Conservation (phyloP, 2,329 filamentous ascomycete species). For the Paraphaeosphaeria minitans region DNA sequence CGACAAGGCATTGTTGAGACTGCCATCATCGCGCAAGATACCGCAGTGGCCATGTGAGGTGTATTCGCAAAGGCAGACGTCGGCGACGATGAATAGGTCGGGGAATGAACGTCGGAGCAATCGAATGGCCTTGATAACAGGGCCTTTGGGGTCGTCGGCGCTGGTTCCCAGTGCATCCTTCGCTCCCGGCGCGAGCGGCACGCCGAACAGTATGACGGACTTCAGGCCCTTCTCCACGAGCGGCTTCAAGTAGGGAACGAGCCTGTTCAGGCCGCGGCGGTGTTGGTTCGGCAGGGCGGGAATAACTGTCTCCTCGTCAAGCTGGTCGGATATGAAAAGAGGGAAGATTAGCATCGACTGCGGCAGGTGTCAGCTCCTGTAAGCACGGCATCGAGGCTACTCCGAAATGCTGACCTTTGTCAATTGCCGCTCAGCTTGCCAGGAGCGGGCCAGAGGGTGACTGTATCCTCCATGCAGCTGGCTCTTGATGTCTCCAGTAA, state of each 20-base stretch:
- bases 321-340: slow-evolving; percentile 91
- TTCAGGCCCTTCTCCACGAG: slow-evolving; percentile 87
- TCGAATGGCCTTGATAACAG: slow-evolving; percentile 85
- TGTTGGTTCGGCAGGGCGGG: slow-evolving; percentile 89
- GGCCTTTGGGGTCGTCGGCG: slow-evolving; percentile 90
- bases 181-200: slow-evolving; percentile 76
- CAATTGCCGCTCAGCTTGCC: slow-evolving; percentile 59
- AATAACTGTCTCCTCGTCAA: slow-evolving; percentile 89
- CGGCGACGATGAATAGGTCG: slow-evolving; percentile 85
- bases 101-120: slow-evolving; percentile 85
- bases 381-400: background rate
- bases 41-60: slow-evolving; percentile 98
- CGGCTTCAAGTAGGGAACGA: slow-evolving; percentile 83
- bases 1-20: slow-evolving; percentile 88
- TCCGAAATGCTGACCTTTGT: slow-evolving; percentile 49
- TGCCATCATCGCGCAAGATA: slow-evolving; percentile 90
- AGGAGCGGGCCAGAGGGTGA: slow-evolving; percentile 57
- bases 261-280: slow-evolving; percentile 84
- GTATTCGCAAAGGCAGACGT: slow-evolving; percentile 98
- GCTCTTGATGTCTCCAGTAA: slow-evolving; percentile 57
- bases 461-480: slow-evolving; percentile 59
- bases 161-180: slow-evolving; percentile 93
- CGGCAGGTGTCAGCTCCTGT: slow-evolving; percentile 23
- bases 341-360: slow-evolving; percentile 99
- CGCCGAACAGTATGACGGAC: slow-evolving; percentile 94